Base-by-base conservation (phyloP, 2,329 filamentous ascomycete genomes). In the Fusarium sp. region DNA sequence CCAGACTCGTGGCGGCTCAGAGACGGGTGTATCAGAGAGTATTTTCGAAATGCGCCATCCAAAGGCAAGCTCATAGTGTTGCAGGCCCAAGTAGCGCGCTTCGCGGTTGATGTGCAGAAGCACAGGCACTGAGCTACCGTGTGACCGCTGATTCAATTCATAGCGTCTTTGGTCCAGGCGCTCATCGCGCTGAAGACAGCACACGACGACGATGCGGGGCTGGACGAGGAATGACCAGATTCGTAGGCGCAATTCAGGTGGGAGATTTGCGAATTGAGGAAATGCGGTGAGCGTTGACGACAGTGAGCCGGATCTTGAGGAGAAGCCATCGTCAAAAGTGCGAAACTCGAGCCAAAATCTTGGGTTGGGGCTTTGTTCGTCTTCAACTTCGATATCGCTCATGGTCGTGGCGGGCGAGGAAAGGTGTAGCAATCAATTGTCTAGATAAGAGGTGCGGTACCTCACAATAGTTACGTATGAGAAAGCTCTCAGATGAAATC, bases 271-370 rank as follows among this genome's bases (percentile, higher is more conserved):
- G 72, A 86, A 86, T 43, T 67, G 77, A 16, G 74, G 74, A 70
- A 80, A 82, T 44, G 74, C 57, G 56, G 72, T 68, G 68, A 74
- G 53, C 31, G 52, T 46, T 7, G 56, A 56, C 25, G 67, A 34
- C 18, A 65, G 43, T 18, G 18, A 37, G 34, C 46, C 58, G 18
- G 54, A 50, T 26, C 61, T 45, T 21, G 59, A 58, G 25, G 66
- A 75, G 26, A 80, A 73, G 26, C 81, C 82, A 75, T 84, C 82
- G 67, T 79, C 77, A 72, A 83, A 77, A 48, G 83, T 78, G 58
- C 80, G 79, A 70, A 85, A 85, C 60, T 83, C 79, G 42, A 85
- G 81, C 80, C 81, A 82, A 76, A 84, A 82, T 52, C 70, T 73
- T 43, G 78, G 76, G 44, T 74, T 63, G 7, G 66, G 67, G 39